Base-by-base conservation (phyloP, 495 filamentous ascomycete species). In the Oidiodendron maius region DNA sequence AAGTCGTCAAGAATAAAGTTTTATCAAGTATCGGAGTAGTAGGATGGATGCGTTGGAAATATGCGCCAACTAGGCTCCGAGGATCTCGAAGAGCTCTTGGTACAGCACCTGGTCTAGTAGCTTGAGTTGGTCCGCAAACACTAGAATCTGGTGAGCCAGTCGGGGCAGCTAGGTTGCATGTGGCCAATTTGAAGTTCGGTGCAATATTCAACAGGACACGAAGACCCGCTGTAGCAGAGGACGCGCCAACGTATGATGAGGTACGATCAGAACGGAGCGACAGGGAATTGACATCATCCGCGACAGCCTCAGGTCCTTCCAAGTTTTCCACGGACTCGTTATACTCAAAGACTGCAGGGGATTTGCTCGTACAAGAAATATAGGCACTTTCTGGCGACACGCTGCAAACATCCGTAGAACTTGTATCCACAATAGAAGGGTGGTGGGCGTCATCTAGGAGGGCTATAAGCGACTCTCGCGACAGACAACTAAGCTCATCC, bases 11-110 rank as follows among this genome's bases (percentile, higher is more conserved):
- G 65, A 89, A 87, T 3, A 74, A 68, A 17, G 72, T 73, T 58
- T 89, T 84, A 54, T 89, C 82, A 9, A 89, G 65, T 71, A 89
- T 77, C 0, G 85, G 85, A n/a, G 81, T 75, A 50, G 86, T 80
- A 4, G 77, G 71, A 55, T 89, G 85, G 30, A 87, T 71, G 34
- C 81, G 77, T 43, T 78, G 76, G 61, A 89, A 89, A 67, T 86
- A 89, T 23, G 81, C 77, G 52, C 88, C 78, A 28, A 89, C 76
- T 20, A 34, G 28, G n/a, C 28, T 34, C 28, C 28, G n/a, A 9
- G 28, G 28, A 34, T 34, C 28, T 34, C 9, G 8, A 9, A n/a
- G 28, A 34, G 28, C 28, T n/a, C n/a, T 34, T 34, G 28, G 9
- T 34, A n/a, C 28, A 34, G n/a, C n/a, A 34, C 28, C 28, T 34